These are phyloP conservation scores for Murraya paniculata DNA, from an alignment of 345 rosid species.

Conservation along the genomic window DNA sequence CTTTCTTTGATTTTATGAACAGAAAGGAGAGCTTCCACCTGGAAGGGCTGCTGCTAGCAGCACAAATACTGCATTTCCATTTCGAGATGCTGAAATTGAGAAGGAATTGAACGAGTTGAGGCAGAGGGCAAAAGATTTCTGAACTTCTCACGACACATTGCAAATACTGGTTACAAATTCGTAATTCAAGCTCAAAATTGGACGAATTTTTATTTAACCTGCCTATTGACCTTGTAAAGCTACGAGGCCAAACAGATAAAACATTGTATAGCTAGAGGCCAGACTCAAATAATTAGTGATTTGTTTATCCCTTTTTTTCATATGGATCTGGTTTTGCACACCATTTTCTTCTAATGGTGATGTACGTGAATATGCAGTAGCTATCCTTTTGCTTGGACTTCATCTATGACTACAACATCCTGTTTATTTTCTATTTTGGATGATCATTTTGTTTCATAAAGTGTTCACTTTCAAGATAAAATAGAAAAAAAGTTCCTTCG, in stretches of 20 bases:
- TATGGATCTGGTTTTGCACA: neutral
- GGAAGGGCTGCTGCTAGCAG: constrained; percentile 47
- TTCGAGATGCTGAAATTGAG: constrained; percentile 59
- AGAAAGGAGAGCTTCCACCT: constrained; percentile 77
- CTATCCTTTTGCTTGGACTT: neutral
- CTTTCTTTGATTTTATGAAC: constrained; percentile 8
- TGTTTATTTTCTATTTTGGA: neutral
- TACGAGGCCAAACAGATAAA: constrained; percentile 11
- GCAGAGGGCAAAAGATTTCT: constrained; percentile 45
- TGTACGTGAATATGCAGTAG: neutral
- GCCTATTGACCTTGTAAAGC: neutral
- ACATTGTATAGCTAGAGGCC: constrained; percentile 17
- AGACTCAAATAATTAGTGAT: neutral
- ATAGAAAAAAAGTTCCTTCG: neutral
- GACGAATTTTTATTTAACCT: neutral
- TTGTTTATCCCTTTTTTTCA: neutral
- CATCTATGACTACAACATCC: neutral
- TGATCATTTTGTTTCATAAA: neutral
- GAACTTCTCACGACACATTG: neutral
- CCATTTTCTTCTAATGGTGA: neutral
- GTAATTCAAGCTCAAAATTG: neutral
- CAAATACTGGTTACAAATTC: neutral
- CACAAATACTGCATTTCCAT: constrained; percentile 30
- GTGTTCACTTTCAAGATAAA: neutral
- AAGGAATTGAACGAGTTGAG: constrained; percentile 67